A percentile compares a stretch with the other conserved stretches of the same genome.
phyloP scores from a whole-genome alignment of 768 basidiomycete genomes.

The Kwoniella sp. region DNA sequence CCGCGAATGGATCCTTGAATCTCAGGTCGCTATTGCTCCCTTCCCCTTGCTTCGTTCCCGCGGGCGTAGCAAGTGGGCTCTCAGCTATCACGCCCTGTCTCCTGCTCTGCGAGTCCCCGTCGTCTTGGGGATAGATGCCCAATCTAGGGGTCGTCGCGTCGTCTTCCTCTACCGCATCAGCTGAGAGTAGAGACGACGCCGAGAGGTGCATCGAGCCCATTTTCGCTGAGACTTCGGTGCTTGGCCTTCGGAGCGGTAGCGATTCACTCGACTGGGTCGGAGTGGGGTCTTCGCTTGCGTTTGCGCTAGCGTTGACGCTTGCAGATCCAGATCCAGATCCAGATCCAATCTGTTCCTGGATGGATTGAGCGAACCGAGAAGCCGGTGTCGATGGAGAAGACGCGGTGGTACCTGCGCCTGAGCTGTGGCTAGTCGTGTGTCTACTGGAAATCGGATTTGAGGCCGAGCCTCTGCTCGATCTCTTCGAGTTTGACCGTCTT shows the following conservation, averaged over 20 bases:
- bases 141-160: neutral
- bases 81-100: no score
- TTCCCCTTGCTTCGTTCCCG: neutral
- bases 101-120: neutral
- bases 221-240: constrained; percentile 3
- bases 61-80: no score
- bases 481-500: neutral
- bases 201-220: constrained; percentile 15
- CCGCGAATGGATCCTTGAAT: neutral
- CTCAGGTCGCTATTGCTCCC: neutral
- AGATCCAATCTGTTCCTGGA: neutral
- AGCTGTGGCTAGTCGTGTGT: neutral
- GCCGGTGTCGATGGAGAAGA: constrained; percentile 1
- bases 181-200: neutral
- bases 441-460: neutral
- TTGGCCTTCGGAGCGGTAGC: constrained; percentile 3
- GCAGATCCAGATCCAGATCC: neutral
- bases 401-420: neutral
- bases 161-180: neutral
- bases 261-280: neutral
- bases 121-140: neutral
- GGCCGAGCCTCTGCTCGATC: neutral
- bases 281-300: neutral
- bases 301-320: no score
- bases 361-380: neutral